Percentiles rank a stretch among this genome's conserved stretches.
These are phyloP conservation scores for Dendrostoma leiphaemia DNA, from an alignment of 2,329 filamentous ascomycete genomes.

Conservation along the genomic window DNA sequence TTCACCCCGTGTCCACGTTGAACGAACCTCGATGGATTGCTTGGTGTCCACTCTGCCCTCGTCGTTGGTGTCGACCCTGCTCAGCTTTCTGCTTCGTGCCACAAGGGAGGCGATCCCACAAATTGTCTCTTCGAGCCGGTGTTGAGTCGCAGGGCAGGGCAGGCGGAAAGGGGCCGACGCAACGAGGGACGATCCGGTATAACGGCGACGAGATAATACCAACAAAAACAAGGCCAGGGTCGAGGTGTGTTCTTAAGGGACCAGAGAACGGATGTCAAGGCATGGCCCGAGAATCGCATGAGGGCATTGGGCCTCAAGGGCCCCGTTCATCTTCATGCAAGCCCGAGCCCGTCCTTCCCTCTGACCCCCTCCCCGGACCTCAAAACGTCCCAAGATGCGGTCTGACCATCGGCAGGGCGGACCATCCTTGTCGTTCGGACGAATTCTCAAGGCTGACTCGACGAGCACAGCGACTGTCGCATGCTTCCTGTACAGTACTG, in stretches of 20 bases:
- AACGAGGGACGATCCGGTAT: background rate
- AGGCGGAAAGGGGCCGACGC: no score
- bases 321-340: constrained; percentile 4
- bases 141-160: no score
- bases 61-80: background rate
- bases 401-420: background rate
- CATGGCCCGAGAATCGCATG: background rate
- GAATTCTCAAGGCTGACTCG: background rate
- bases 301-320: background rate
- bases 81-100: no score
- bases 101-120: no score
- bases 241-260: background rate
- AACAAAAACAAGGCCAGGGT: background rate
- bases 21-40: no score
- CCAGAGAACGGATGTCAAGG: constrained; percentile 1
- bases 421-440: background rate
- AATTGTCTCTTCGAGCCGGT: no score
- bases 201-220: background rate
- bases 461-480: background rate
- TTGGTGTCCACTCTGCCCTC: background rate
- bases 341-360: background rate
- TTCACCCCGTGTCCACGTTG: no score
- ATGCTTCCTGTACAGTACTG: background rate
- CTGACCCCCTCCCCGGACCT: background rate
- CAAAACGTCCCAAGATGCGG: background rate